phyloP scores from a whole-genome alignment of 1,139 yeast species.

The Candida tunisiensis region DNA sequence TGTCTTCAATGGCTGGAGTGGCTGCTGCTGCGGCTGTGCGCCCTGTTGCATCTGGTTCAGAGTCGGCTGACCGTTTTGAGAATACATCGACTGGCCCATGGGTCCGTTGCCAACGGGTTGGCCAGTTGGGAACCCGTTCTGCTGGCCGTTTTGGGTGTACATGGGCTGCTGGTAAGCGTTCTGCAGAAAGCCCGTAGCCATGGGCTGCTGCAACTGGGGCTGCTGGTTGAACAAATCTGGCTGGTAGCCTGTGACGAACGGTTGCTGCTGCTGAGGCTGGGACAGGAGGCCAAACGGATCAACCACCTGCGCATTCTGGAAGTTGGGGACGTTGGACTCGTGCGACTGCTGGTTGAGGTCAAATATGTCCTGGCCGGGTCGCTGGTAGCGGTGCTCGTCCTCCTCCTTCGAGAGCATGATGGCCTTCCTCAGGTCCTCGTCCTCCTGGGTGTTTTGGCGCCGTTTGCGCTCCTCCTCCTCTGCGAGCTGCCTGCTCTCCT shows the following conservation, averaged over 20 bases:
- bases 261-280: conserved; percentile 1
- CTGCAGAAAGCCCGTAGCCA: conserved; percentile 12
- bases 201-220: conserved; percentile 16
- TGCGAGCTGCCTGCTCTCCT: conserved; percentile 68
- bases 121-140: background rate
- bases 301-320: conserved; percentile 16
- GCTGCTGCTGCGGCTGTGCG: conserved; percentile 24
- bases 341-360: conserved; percentile 2
- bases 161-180: conserved; percentile 20
- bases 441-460: conserved; percentile 20
- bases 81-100: too few species aligned
- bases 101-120: too few species aligned
- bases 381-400: conserved; percentile 36
- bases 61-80: conserved; percentile 1
- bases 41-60: conserved; percentile 15
- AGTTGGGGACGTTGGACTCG: too few species aligned
- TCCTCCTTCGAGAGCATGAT: conserved; percentile 76
- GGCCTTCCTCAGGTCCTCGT: conserved; percentile 68
- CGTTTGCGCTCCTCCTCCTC: conserved; percentile 65
- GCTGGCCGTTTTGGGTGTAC: conserved; percentile 20
- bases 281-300: conserved; percentile 11
- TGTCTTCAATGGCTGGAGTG: conserved; percentile 44
- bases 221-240: conserved; percentile 3
- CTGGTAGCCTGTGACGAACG: background rate
- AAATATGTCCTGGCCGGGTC: conserved; percentile 6